These are phyloP conservation scores for Cystoisospora suis DNA, from an alignment of 169 alveolate genomes.

Conservation along the genomic window DNA sequence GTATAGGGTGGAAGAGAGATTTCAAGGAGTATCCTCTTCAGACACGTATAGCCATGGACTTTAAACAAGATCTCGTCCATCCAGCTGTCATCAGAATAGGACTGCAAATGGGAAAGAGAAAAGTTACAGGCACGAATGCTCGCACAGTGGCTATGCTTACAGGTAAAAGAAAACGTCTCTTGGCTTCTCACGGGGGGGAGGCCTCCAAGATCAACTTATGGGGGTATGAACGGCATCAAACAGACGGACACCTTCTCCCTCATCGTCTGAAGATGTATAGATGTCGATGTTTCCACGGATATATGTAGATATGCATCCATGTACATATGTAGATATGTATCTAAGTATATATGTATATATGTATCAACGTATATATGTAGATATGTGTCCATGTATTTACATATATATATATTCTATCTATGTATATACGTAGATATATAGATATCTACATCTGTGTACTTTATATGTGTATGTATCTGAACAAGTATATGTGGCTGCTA, in stretches of 20 bases:
- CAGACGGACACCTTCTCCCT: too few relatives aligned
- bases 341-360: not conserved
- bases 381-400: not conserved
- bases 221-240: too few relatives aligned
- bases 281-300: too few relatives aligned
- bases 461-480: not conserved
- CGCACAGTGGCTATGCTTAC: conserved; percentile 52
- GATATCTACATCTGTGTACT: not conserved
- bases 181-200: too few relatives aligned
- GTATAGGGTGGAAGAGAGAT: not conserved
- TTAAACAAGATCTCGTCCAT: conserved; percentile 31
- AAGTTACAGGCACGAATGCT: conserved; percentile 24
- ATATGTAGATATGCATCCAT: not conserved
- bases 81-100: conserved; percentile 47
- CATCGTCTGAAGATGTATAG: too few relatives aligned
- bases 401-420: not conserved
- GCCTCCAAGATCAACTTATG: too few relatives aligned
- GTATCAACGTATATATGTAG: not conserved
- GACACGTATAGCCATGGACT: not conserved
- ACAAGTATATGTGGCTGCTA: not conserved
- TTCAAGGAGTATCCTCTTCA: not conserved
- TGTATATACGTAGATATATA: not conserved
- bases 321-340: not conserved
- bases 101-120: conserved; percentile 32
- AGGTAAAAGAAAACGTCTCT: too few relatives aligned